Percentiles rank a stretch among this genome's conserved stretches.
phyloP scores from a whole-genome alignment of 768 basidiomycete genomes.

The Macrolepiota albuminosa region DNA sequence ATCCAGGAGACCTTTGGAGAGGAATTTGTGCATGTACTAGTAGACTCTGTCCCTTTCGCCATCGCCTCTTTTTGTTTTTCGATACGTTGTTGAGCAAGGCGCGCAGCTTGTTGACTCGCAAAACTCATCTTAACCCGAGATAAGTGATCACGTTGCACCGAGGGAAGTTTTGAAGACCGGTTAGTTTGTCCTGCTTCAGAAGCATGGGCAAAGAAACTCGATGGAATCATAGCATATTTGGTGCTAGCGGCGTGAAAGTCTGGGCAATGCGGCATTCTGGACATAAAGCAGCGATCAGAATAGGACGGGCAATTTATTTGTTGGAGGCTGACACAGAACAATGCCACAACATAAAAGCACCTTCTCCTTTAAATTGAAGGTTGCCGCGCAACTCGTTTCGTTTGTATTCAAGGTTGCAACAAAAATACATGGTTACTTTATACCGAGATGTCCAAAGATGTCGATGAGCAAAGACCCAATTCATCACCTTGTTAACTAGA shows the following conservation, averaged over 20 bases:
- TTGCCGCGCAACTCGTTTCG: neutral
- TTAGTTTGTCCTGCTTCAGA: neutral
- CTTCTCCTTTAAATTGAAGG: neutral
- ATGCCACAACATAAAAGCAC: neutral
- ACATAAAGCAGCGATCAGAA: neutral
- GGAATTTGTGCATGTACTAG: neutral
- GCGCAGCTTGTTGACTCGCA: conserved; percentile 2
- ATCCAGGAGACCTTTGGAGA: neutral
- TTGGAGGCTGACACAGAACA: neutral
- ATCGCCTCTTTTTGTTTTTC: neutral
- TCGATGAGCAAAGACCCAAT: neutral
- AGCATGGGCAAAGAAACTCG: conserved; percentile 1
- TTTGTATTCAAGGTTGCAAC: neutral
- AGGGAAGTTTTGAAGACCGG: neutral
- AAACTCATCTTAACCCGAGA: neutral
- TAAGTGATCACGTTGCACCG: neutral
- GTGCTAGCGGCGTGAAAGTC: neutral
- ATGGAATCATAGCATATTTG: neutral
- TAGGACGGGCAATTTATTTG: too few relatives aligned
- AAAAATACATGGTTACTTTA: neutral
- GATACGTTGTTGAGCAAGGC: neutral
- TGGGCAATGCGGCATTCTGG: neutral
- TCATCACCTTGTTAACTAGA: neutral
- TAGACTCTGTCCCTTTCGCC: neutral
- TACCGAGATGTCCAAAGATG: neutral